These are phyloP conservation scores for Phialophora expanda DNA, from an alignment of 2,329 filamentous ascomycete genomes.

Conservation along the genomic window DNA sequence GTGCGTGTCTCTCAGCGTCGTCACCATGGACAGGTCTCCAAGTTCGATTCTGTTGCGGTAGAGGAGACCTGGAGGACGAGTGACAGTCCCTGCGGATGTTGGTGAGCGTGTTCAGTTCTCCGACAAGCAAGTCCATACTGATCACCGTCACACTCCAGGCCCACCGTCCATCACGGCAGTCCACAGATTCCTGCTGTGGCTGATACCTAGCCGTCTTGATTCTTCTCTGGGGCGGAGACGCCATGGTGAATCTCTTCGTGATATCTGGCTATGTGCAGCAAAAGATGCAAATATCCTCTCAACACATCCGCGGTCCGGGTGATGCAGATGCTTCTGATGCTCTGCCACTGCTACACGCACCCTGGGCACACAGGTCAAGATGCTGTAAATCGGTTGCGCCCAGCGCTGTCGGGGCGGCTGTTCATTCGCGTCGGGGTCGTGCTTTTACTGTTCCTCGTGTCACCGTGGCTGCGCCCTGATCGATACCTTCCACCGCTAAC, in stretches of 20 bases:
- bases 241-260: constrained; percentile 51
- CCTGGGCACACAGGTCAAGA: not conserved
- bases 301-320: too few relatives aligned
- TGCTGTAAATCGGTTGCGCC: not conserved
- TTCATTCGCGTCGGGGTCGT: not conserved
- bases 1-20: too few relatives aligned
- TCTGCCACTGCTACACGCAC: too few relatives aligned
- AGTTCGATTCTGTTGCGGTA: too few relatives aligned
- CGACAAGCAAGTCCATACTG: not conserved
- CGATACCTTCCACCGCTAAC: not conserved
- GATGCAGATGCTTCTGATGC: too few relatives aligned
- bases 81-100: too few relatives aligned
- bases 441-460: not conserved
- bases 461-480: not conserved
- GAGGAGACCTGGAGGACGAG: too few relatives aligned
- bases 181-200: constrained; percentile 4
- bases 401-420: not conserved
- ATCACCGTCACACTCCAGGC: not conserved
- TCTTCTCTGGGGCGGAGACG: constrained; percentile 23
- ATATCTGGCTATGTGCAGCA: constrained; percentile 52
- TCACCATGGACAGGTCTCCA: too few relatives aligned
- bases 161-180: not conserved
- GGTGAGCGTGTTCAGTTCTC: too few relatives aligned
- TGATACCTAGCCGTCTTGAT: constrained; percentile 12
- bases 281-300: too few relatives aligned